phyloP scores from a whole-genome alignment of 805 yeast species.

The Cyberlindnera maclurae region DNA sequence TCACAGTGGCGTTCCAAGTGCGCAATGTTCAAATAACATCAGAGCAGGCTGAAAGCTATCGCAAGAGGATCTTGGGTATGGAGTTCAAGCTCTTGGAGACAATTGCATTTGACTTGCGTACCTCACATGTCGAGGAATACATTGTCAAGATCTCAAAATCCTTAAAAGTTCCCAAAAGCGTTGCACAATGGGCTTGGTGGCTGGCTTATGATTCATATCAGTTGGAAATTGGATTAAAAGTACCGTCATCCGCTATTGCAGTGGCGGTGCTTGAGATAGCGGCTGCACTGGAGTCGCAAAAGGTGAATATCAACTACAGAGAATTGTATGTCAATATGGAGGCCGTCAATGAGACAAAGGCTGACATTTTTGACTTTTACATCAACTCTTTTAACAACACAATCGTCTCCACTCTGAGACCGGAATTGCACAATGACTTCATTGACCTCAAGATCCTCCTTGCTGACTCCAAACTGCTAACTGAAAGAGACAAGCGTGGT shows the following conservation, averaged over 20 bases:
- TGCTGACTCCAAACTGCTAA: slow-evolving; percentile 26
- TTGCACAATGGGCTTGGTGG: slow-evolving; percentile 61
- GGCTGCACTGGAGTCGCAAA: slow-evolving; percentile 34
- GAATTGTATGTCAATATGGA: slow-evolving; percentile 15
- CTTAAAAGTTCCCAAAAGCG: slow-evolving; percentile 36
- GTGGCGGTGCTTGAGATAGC: slow-evolving; percentile 60
- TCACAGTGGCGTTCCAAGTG: slow-evolving; percentile 33
- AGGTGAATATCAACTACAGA: slow-evolving; percentile 17
- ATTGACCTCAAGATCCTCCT: slow-evolving; percentile 39
- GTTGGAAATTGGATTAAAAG: slow-evolving; percentile 59
- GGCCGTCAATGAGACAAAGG: slow-evolving; percentile 39
- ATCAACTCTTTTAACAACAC: slow-evolving; percentile 49
- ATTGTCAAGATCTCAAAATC: slow-evolving; percentile 55
- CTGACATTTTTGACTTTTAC: slow-evolving; percentile 54
- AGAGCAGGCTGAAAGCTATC: slow-evolving; percentile 43
- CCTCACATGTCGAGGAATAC: slow-evolving; percentile 58
- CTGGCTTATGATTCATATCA: slow-evolving; percentile 66
- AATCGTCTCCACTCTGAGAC: slow-evolving; percentile 36
- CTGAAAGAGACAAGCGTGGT: slow-evolving; percentile 20
- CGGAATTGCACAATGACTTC: slow-evolving; percentile 28
- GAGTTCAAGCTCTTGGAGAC: slow-evolving; percentile 74
- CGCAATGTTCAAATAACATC: slow-evolving; percentile 22
- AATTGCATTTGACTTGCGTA: slow-evolving; percentile 73
- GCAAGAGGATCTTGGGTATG: slow-evolving; percentile 46
- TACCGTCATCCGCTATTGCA: slow-evolving; percentile 74